Base-by-base conservation (phyloP, 2,329 filamentous ascomycete genomes). In the Trichoderma afroharzianum region DNA sequence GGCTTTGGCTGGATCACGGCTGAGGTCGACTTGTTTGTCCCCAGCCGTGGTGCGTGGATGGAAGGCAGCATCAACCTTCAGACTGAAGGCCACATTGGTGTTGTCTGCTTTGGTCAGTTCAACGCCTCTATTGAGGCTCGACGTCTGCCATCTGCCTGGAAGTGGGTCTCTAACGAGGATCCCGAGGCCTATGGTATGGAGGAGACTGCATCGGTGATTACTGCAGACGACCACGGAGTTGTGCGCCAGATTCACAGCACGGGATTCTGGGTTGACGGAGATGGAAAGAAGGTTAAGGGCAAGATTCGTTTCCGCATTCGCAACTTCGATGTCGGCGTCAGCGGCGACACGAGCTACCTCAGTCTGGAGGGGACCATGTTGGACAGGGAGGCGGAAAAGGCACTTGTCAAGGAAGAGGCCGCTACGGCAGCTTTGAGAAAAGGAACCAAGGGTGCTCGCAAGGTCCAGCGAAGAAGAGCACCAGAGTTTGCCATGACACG, bases 281-380 rank as follows among this genome's bases (percentile, higher is more conserved):
- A 86, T 4, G 94, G 93, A 2, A 85, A 89, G 43, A 90, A 88
- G 75, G 86, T 98, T 70, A 87, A 88, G 70, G 92, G 92, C 14
- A 88, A 88, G 77, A 81, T 97, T 47, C 87, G 87, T 68, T 97
- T 97, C 82, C 88, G 90, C 74, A 93, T 98, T 78, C 90, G 91
- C 75, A 93, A 97, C 79, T 93, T 96, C 74, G 95, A 98, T 76
- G 91, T 93, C 1, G 92, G 91, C 32, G 87, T 90, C 61, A 93
- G 92, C 74, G 89, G 90, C 67, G 89, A 91, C 75, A 91, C 91
- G 72, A 93, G 92, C 12, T 96, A 95, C 79, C 82, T 97, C 73
- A 94, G 92, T 75, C 91, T 98, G 73, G 92, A 96, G 79, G 95
- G 95, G 30, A 97, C 93, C n/a, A 91, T 97, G 87, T 82, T 97